Conservation (phyloP, 2,329 filamentous ascomycete genomes). For the Colletotrichum neosansevieriae region DNA sequence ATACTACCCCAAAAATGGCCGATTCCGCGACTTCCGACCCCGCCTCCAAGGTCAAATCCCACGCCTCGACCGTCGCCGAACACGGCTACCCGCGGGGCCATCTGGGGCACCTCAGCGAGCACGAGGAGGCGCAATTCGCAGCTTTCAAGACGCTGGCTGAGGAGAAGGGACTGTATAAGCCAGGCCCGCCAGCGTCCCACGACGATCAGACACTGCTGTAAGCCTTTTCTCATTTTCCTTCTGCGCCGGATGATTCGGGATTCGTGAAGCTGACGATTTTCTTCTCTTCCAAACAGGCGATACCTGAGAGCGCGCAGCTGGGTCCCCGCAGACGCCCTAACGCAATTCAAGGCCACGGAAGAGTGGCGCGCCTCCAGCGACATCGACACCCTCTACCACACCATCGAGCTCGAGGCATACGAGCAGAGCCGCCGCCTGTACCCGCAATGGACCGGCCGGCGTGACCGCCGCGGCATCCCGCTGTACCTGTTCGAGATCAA, state of each 20-base stretch:
- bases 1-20: constrained; percentile 13
- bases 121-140: constrained; percentile 75
- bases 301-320: constrained; percentile 90
- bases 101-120: constrained; percentile 78
- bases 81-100: constrained; percentile 80
- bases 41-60: constrained; percentile 31
- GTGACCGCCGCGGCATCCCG: constrained; percentile 90
- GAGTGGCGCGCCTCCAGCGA: constrained; percentile 86
- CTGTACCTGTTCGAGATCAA: constrained; percentile 92
- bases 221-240: constrained; percentile 46
- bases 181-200: constrained; percentile 70
- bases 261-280: constrained; percentile 18
- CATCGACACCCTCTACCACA: constrained; percentile 83
- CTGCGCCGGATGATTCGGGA: constrained; percentile 8
- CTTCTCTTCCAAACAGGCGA: constrained; percentile 66
- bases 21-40: constrained; percentile 29
- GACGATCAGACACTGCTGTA: constrained; percentile 81
- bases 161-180: constrained; percentile 73
- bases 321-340: constrained; percentile 79
- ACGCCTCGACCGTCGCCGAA: constrained; percentile 45
- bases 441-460: constrained; percentile 93
- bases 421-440: constrained; percentile 87
- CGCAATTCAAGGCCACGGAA: constrained; percentile 89
- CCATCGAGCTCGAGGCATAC: constrained; percentile 87
- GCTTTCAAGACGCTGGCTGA: constrained; percentile 79